These are phyloP conservation scores for Cladosporium sp. DNA, from an alignment of 2,329 filamentous ascomycete species.

Conservation along the genomic window DNA sequence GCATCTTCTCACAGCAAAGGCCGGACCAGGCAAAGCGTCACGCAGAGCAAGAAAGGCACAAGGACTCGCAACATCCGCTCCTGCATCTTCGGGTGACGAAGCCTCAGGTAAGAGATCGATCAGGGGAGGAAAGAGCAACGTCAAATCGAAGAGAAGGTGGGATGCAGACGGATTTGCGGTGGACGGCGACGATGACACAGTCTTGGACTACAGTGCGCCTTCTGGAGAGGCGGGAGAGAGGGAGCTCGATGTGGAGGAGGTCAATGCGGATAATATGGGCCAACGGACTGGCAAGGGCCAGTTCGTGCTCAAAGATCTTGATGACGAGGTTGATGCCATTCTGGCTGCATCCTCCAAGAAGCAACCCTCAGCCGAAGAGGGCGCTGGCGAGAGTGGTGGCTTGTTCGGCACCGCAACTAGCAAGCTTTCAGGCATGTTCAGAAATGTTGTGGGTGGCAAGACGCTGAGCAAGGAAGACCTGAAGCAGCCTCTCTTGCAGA, in stretches of 20 bases:
- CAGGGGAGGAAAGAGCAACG: conserved; percentile 50
- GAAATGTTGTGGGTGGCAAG: conserved; percentile 93
- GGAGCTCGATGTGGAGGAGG: conserved; percentile 59
- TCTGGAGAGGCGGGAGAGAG: conserved; percentile 49
- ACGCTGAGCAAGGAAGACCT: conserved; percentile 83
- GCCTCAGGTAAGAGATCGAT: conserved; percentile 47
- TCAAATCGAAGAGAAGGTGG: conserved; percentile 89
- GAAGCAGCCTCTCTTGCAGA: conserved; percentile 86
- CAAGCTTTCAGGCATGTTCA: conserved; percentile 82
- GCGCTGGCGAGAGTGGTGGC: conserved; percentile 60
- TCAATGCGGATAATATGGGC: conserved; percentile 80
- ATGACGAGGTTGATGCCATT: conserved; percentile 89
- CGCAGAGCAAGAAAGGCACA: conserved; percentile 71
- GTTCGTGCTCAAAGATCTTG: conserved; percentile 88
- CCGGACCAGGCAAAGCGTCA: conserved; percentile 74
- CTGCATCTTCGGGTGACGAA: conserved; percentile 81
- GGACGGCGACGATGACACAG: conserved; percentile 71
- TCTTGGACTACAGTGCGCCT: conserved; percentile 82
- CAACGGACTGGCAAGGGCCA: conserved; percentile 80
- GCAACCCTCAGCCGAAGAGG: conserved; percentile 43
- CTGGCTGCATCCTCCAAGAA: conserved; percentile 73
- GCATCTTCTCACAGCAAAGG: conserved; percentile 69
- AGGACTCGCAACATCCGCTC: conserved; percentile 48
- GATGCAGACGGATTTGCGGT: conserved; percentile 82
- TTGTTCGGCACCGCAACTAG: conserved; percentile 75